Evolutionary conservation across 148 eudicot genomes (phyloP).

Genomic region (Chenopodium berlandieri): DNA sequence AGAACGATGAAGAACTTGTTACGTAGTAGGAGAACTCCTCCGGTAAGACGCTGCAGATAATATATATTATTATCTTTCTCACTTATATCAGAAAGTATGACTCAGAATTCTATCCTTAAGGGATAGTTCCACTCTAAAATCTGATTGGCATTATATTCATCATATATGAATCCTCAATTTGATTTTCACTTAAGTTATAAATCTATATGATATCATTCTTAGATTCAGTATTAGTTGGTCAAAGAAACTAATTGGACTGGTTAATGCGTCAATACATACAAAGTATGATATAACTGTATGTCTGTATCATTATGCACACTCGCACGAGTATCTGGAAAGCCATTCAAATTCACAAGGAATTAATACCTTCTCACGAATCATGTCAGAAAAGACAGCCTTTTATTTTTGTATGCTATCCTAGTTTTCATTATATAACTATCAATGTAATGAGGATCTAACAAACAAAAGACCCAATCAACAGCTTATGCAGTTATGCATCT

Average conservation of each 20-base stretch:
- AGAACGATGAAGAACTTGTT: slow-evolving; percentile 87
- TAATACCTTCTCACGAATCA: not conserved
- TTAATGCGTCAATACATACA: not conserved
- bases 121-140: not conserved
- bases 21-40: slow-evolving; percentile 88
- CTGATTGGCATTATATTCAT: not conserved
- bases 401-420: not conserved
- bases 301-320: not conserved
- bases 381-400: not conserved
- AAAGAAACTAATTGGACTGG: not conserved
- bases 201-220: not conserved
- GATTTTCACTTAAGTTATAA: not conserved
- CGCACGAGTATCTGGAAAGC: not conserved
- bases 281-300: not conserved
- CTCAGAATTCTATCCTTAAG: not conserved
- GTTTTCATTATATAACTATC: not conserved
- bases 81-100: not conserved
- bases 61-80: not conserved
- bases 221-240: not conserved
- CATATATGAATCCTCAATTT: not conserved
- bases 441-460: slow-evolving; percentile 2
- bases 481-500: not conserved
- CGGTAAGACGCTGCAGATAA: slow-evolving; percentile 80
- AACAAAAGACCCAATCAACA: not conserved
- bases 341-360: not conserved